These are phyloP conservation scores for Linum tenue DNA, from an alignment of 345 rosid species.

Conservation along the genomic window DNA sequence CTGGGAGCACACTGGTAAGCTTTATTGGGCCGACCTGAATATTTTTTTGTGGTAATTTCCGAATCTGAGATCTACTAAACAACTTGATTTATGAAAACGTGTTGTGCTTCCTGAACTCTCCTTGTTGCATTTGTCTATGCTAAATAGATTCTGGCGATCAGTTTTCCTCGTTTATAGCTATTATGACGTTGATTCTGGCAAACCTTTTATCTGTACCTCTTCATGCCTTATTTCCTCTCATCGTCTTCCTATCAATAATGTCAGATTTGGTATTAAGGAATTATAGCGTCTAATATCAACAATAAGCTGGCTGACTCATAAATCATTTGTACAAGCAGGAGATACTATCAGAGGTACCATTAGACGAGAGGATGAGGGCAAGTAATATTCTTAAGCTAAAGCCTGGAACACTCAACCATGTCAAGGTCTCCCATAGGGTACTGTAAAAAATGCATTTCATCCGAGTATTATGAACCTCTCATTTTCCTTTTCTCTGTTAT, in stretches of 20 bases:
- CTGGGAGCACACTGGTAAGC: constrained; percentile 80
- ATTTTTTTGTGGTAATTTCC: background rate
- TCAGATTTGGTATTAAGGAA: too few relatives aligned
- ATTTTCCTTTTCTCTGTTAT: background rate
- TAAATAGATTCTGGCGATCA: too few relatives aligned
- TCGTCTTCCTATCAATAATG: too few relatives aligned
- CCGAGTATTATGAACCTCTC: constrained; percentile 3
- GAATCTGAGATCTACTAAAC: too few relatives aligned
- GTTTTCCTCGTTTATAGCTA: too few relatives aligned
- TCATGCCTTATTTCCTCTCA: too few relatives aligned
- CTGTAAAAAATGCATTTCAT: constrained; percentile 1
- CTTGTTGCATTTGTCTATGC: too few relatives aligned
- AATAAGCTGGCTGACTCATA: too few relatives aligned
- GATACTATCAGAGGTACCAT: constrained; percentile 79
- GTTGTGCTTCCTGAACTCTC: too few relatives aligned
- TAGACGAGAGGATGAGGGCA: constrained; percentile 56
- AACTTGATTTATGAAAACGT: background rate
- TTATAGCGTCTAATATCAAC: background rate
- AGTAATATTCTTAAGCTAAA: constrained; percentile 29
- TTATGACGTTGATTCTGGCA: too few relatives aligned
- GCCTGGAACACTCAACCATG: constrained; percentile 44
- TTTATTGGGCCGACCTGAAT: background rate
- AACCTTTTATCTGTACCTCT: too few relatives aligned
- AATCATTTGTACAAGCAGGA: constrained; percentile 38
- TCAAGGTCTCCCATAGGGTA: constrained; percentile 67